Conservation (phyloP, 805 yeast species). For the Ogataea nitratoaversa region DNA sequence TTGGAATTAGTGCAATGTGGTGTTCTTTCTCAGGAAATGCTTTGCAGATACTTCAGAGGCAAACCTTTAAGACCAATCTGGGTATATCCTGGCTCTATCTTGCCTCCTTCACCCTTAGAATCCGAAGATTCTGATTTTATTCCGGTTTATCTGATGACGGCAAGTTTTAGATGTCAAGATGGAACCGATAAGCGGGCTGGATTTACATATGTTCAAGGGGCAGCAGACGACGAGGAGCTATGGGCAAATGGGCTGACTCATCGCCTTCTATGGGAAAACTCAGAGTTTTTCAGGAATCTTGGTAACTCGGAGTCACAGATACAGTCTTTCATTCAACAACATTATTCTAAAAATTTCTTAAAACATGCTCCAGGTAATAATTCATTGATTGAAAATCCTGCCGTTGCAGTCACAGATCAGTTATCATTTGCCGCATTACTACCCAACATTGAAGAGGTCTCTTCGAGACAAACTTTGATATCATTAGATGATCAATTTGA, state of each 20-base stretch:
- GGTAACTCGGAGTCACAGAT: not conserved
- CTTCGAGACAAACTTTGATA: too few relatives aligned
- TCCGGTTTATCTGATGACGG: slow-evolving; percentile 53
- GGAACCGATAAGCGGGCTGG: slow-evolving; percentile 46
- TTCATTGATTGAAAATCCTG: too few relatives aligned
- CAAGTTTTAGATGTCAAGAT: slow-evolving; percentile 58
- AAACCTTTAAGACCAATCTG: slow-evolving; percentile 65
- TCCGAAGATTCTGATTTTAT: slow-evolving; percentile 25
- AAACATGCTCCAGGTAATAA: too few relatives aligned
- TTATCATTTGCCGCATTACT: too few relatives aligned
- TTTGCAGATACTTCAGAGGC: slow-evolving; percentile 31
- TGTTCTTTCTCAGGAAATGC: slow-evolving; percentile 32
- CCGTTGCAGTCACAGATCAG: too few relatives aligned
- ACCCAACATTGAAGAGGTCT: too few relatives aligned
- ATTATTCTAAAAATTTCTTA: too few relatives aligned
- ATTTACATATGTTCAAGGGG: slow-evolving; percentile 78
- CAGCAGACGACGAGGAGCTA: slow-evolving; percentile 90
- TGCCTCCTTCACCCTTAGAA: slow-evolving; percentile 8
- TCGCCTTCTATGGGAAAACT: slow-evolving; percentile 50
- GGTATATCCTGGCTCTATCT: slow-evolving; percentile 52
- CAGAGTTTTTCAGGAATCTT: too few relatives aligned
- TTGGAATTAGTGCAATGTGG: slow-evolving; percentile 17
- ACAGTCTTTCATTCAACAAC: too few relatives aligned
- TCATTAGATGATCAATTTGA: too few relatives aligned
- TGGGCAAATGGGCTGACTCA: slow-evolving; percentile 67